phyloP scores from a whole-genome alignment of 805 yeast genomes.

The Yamadazyma scolyti region DNA sequence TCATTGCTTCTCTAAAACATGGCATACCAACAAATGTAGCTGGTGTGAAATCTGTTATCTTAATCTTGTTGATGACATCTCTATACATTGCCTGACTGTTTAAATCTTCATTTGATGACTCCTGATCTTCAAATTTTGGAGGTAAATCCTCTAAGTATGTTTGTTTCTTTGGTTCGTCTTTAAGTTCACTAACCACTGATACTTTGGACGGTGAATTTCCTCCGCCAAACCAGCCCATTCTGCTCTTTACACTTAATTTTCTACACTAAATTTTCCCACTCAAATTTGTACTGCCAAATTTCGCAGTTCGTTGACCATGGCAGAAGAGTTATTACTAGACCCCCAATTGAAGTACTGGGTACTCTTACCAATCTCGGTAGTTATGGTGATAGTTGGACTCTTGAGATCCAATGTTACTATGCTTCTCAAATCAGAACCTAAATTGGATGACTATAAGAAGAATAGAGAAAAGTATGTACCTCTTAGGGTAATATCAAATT shows the following conservation, averaged over 20 bases:
- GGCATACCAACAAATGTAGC: constrained; percentile 58
- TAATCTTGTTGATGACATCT: constrained; percentile 43
- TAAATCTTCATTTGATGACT: constrained; percentile 12
- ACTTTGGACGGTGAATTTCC: constrained; percentile 28
- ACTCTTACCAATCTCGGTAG: constrained; percentile 79
- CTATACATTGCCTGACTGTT: constrained; percentile 4
- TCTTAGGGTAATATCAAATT: not conserved
- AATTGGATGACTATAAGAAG: constrained; percentile 47
- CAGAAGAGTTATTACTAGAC: constrained; percentile 52
- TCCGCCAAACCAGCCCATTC: constrained; percentile 44
- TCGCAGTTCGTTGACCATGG: not conserved
- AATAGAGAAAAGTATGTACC: constrained; percentile 31
- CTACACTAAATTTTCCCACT: not conserved
- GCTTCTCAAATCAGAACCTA: constrained; percentile 57
- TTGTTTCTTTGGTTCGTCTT: constrained; percentile 15
- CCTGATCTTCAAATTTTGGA: constrained; percentile 45
- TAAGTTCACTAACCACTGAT: constrained; percentile 29
- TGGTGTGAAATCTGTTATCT: constrained; percentile 49
- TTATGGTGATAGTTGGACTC: constrained; percentile 85
- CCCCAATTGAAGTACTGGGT: constrained; percentile 89
- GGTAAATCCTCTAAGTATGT: constrained; percentile 49
- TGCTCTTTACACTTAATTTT: not conserved
- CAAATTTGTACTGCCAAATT: not conserved
- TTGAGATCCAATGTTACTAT: constrained; percentile 65
- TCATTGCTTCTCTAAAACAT: constrained; percentile 75